phyloP scores from a whole-genome alignment of 805 yeast genomes.

The Novakomyces olei region DNA sequence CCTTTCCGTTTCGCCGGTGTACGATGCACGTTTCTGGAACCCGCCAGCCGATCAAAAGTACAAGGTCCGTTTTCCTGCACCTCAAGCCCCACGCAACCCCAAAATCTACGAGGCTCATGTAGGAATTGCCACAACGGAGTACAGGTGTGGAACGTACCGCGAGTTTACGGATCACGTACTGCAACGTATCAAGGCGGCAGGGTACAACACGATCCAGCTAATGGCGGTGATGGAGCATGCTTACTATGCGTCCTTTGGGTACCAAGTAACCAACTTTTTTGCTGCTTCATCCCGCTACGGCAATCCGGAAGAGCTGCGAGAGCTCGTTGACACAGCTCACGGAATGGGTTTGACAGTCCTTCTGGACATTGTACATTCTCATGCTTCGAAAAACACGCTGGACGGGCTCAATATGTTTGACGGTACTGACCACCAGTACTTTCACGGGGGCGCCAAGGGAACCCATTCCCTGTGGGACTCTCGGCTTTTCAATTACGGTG shows the following conservation, averaged over 20 bases:
- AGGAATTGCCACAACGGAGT: conserved; percentile 84
- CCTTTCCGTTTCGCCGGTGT: conserved; percentile 24
- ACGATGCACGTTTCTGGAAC: conserved; percentile 88
- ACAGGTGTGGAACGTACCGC: conserved; percentile 59
- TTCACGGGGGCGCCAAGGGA: conserved; percentile 82
- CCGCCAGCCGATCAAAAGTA: conserved; percentile 40
- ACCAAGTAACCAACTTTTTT: conserved; percentile 80
- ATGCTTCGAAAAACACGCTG: conserved; percentile 79
- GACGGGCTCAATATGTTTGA: conserved; percentile 88
- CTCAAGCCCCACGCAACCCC: conserved; percentile 27
- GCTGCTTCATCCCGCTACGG: conserved; percentile 83
- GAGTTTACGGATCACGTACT: conserved; percentile 62
- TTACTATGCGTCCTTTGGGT: conserved; percentile 94
- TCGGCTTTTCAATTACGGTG: conserved; percentile 77
- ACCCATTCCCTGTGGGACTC: conserved; percentile 88
- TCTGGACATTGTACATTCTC: conserved; percentile 86
- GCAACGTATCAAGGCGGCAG: conserved; percentile 67
- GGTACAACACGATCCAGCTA: conserved; percentile 80
- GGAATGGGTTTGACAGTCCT: conserved; percentile 65
- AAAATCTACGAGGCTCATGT: conserved; percentile 82
- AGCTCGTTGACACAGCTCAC: conserved; percentile 80
- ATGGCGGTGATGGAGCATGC: conserved; percentile 99
- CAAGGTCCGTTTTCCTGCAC: conserved; percentile 41
- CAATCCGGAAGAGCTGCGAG: conserved; percentile 83
- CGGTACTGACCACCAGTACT: conserved; percentile 86